Percentiles rank a stretch among this genome's conserved stretches.
Evolutionary conservation across 2,329 filamentous ascomycete genomes (phyloP).

Genomic region (Aspergillus tamarii): DNA sequence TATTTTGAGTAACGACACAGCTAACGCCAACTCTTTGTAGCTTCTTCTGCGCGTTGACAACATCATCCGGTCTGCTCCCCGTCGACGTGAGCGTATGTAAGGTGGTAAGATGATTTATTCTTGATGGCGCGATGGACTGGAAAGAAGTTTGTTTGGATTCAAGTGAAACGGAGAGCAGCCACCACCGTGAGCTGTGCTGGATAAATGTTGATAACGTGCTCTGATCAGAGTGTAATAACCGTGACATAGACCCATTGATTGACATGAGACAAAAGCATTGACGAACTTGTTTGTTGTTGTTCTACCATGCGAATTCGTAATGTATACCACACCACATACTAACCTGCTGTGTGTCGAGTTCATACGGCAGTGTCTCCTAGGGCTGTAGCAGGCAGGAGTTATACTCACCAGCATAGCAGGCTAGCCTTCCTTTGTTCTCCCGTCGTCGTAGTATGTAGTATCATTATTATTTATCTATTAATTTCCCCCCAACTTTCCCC

Average conservation of each 20-base stretch:
- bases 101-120: conserved; percentile 4
- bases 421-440: too few species aligned
- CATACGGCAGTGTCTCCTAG: too few species aligned
- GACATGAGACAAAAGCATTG: conserved; percentile 20
- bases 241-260: conserved; percentile 21
- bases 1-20: background rate
- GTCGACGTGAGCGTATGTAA: conserved; percentile 77
- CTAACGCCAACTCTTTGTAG: conserved; percentile 48
- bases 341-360: too few species aligned
- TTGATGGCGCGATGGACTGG: conserved; percentile 4
- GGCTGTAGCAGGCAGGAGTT: too few species aligned
- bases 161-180: conserved; percentile 7
- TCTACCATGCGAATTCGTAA: background rate
- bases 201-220: conserved; percentile 16
- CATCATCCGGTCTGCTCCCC: conserved; percentile 91
- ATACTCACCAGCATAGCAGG: too few species aligned
- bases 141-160: conserved; percentile 9
- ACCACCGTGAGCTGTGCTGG: conserved; percentile 7
- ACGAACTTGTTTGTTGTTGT: conserved; percentile 12
- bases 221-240: conserved; percentile 18
- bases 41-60: conserved; percentile 93
- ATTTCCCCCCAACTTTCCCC: too few species aligned
- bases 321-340: too few species aligned
- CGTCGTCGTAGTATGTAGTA: too few species aligned
- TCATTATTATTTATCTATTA: too few species aligned